Conservation (phyloP, 208 protist species). For the Leishmania major region DNA sequence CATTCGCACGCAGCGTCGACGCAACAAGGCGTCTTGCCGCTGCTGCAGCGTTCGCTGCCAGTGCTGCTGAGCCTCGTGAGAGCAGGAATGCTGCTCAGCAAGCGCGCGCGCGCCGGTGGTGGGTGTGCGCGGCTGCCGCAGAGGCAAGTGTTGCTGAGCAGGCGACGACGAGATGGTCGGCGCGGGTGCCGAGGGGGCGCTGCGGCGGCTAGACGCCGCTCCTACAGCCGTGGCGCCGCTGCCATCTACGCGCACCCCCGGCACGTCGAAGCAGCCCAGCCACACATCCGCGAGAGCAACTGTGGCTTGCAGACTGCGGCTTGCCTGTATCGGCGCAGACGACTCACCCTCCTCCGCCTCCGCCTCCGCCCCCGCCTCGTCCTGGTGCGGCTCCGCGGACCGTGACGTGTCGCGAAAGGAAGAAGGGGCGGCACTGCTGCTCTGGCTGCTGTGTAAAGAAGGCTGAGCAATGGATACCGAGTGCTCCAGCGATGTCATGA, state of each 20-base stretch:
- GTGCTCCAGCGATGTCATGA: constrained; percentile 6
- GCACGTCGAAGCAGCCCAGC: constrained; percentile 2
- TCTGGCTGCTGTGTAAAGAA: constrained; percentile 7
- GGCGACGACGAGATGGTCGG: neutral
- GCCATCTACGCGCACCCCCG: neutral
- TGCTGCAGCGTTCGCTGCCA: constrained; percentile 10
- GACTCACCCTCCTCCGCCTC: neutral
- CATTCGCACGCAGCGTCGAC: constrained; percentile 12
- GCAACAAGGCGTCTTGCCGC: constrained; percentile 10
- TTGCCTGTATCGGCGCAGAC: neutral
- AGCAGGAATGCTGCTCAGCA: neutral
- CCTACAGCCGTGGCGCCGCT: neutral
- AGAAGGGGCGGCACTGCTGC: constrained; percentile 5
- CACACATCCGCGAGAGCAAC: constrained; percentile 5
- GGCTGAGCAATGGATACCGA: constrained; percentile 2
- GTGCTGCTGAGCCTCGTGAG: neutral
- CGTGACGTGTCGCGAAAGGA: constrained; percentile 6
- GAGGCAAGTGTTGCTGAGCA: neutral
- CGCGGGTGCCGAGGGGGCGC: neutral
- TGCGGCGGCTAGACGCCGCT: neutral
- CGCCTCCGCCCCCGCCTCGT: neutral
- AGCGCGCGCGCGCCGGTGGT: neutral
- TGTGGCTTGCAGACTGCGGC: neutral
- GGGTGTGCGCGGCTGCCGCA: neutral
- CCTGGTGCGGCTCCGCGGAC: constrained; percentile 2